Evolutionary conservation across 306 rosid species (phyloP).

Genomic region (Quercus bicolor): DNA sequence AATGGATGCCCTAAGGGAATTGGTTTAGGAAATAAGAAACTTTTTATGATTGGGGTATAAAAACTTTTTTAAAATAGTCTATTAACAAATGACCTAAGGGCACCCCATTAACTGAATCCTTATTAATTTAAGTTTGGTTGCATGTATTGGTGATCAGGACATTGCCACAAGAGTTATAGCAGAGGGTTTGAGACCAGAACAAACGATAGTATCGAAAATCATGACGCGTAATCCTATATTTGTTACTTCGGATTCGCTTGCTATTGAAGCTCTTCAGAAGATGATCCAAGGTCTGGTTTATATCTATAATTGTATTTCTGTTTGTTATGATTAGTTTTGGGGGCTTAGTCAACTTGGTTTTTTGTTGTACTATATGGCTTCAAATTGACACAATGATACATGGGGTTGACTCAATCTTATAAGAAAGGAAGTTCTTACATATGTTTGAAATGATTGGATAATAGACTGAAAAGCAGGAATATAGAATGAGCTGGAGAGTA

Average conservation of each 20-base stretch:
- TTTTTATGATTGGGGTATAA: no score
- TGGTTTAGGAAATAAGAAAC: no score
- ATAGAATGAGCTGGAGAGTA: background rate
- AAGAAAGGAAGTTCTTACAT: background rate
- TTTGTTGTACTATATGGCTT: background rate
- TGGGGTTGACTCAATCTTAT: background rate
- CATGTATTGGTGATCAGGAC: conserved; percentile 51
- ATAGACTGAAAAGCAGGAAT: background rate
- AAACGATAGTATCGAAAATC: conserved; percentile 70
- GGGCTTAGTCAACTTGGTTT: background rate
- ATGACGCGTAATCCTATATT: conserved; percentile 89
- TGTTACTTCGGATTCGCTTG: conserved; percentile 73
- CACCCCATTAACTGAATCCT: no score
- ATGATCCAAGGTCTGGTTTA: conserved; percentile 76
- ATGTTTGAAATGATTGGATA: background rate
- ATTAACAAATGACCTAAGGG: no score
- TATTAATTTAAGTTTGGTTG: background rate
- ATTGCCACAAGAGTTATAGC: conserved; percentile 81
- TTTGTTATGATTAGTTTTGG: background rate
- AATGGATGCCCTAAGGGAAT: no score
- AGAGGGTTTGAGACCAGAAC: conserved; percentile 88
- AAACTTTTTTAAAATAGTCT: no score
- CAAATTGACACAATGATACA: background rate
- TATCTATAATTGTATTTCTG: background rate
- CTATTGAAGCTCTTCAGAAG: conserved; percentile 88